Base-by-base conservation (phyloP, 176 grass and related monocot genomes). In the Elymus sibiricus region DNA sequence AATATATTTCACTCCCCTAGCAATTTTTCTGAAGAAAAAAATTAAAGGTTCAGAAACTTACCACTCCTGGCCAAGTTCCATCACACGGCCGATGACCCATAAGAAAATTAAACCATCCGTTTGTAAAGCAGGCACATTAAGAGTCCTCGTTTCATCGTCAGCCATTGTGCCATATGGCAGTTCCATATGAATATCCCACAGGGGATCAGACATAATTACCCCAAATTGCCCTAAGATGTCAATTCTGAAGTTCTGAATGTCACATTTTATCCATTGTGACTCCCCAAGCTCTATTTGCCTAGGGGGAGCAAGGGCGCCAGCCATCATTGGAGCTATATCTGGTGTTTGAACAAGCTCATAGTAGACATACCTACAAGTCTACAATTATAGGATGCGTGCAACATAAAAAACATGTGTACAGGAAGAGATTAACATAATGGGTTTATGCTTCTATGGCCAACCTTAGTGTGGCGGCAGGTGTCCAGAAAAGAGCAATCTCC, bases 361-460 rank as follows among this genome's bases (percentile, higher is more conserved):
- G 88, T 98, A 93, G 84, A 98, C 96, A 86, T 98, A 98, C 82
- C 95, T 98, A 86, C 96, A 98, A 79, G 93, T 98, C 96, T 98
- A 83, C 70, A 84, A 73, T 77, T 27, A 15, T 78, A 82, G 12
- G 43, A 68, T 71, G 81, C 49, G 83, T 80, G 61, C 53, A 43
- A 87, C 70, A 86, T 32, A 46, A 25, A 56, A 2, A 64, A 65
- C 39, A 77, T 7, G 37, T 17, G 25, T n/a, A n/a, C n/a, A n/a
- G n/a, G n/a, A n/a, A n/a, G n/a, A n/a, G n/a, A n/a, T n/a, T n/a
- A n/a, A n/a, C n/a, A n/a, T n/a, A n/a, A n/a, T n/a, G n/a, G n/a
- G n/a, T n/a, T n/a, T n/a, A n/a, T n/a, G n/a, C n/a, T n/a, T n/a
- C n/a, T n/a, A n/a, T n/a, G n/a, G n/a, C n/a, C n/a, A n/a, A n/a